A percentile compares a stretch with the other conserved stretches of the same genome.
These are phyloP conservation scores for Rhodamnia argentea DNA, from an alignment of 345 rosid genomes.

Conservation along the genomic window DNA sequence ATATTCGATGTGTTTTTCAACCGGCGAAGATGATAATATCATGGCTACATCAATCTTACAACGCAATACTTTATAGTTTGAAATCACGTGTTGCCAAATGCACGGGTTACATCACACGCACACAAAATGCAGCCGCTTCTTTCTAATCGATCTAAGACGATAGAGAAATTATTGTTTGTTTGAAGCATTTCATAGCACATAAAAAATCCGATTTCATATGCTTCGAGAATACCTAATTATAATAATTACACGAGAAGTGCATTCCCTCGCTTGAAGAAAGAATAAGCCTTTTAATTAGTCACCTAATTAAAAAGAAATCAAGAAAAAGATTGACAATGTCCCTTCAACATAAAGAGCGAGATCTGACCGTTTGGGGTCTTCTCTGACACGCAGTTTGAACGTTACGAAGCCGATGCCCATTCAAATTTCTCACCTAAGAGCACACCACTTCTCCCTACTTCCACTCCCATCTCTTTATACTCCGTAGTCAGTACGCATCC, in stretches of 20 bases:
- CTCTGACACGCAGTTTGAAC: constrained; percentile 38
- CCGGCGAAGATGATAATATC: background rate
- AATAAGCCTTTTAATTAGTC: background rate
- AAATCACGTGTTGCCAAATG: background rate
- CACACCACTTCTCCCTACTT: constrained; percentile 11
- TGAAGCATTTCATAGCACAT: accelerated
- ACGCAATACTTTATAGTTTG: background rate
- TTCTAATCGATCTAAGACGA: too few species aligned
- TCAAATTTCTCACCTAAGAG: constrained; percentile 7
- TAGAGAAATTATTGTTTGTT: background rate
- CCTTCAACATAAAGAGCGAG: background rate
- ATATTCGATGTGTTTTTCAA: background rate
- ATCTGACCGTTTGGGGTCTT: constrained; percentile 16
- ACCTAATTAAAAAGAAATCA: background rate
- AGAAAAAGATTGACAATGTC: background rate
- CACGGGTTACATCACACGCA: too few species aligned
- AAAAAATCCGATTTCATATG: background rate
- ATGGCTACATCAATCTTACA: background rate
- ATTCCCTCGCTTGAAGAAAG: too few species aligned
- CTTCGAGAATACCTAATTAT: background rate
- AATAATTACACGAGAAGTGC: background rate
- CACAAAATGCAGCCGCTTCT: too few species aligned
- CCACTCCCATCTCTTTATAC: constrained; percentile 1
- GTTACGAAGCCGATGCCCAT: constrained; percentile 25
- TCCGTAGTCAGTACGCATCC: accelerated